These are phyloP conservation scores for Durusdinium trenchii DNA, from an alignment of 73 alveolate species.

Conservation along the genomic window DNA sequence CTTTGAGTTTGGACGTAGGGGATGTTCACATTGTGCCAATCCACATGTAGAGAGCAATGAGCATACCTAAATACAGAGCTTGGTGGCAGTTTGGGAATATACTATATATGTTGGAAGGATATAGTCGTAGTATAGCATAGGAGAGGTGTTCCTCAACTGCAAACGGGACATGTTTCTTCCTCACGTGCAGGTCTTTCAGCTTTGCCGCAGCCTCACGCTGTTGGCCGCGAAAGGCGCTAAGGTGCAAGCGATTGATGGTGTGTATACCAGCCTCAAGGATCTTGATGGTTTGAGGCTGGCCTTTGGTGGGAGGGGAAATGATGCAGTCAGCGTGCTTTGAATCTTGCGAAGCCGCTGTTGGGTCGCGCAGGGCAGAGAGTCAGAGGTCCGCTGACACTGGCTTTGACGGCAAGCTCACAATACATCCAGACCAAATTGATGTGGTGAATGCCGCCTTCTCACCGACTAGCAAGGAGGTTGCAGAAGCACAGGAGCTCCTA, in stretches of 20 bases:
- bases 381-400: slow-evolving; percentile 84
- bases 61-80: no score
- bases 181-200: slow-evolving; percentile 68
- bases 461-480: slow-evolving; percentile 54
- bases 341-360: neutral
- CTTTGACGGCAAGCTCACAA: slow-evolving; percentile 80
- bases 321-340: neutral
- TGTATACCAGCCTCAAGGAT: slow-evolving; percentile 77
- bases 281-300: slow-evolving; percentile 36
- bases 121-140: no score
- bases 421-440: slow-evolving; percentile 86
- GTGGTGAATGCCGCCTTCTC: slow-evolving; percentile 86
- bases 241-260: slow-evolving; percentile 80
- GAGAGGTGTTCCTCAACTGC: no score
- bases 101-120: no score
- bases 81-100: no score
- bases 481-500: slow-evolving; percentile 57
- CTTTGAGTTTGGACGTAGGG: no score
- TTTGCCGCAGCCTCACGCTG: slow-evolving; percentile 75
- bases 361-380: slow-evolving; percentile 53
- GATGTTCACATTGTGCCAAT: no score
- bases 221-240: slow-evolving; percentile 87
- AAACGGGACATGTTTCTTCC: no score
- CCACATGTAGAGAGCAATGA: no score
- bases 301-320: neutral